These are phyloP conservation scores for Nyssa sinensis DNA, from an alignment of 148 eudicot species.

Conservation along the genomic window DNA sequence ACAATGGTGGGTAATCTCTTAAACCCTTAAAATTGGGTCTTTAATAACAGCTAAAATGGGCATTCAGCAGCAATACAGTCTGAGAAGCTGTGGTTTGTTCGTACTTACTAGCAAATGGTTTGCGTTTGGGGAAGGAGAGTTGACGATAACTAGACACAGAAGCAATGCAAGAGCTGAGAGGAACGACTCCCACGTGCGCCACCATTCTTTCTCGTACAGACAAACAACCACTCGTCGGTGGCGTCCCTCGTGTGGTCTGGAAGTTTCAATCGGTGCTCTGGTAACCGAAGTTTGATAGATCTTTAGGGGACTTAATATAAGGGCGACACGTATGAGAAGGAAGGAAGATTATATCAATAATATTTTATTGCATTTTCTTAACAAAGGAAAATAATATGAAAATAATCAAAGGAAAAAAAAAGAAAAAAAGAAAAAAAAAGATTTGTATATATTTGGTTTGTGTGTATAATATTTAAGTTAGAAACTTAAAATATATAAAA, in stretches of 20 bases:
- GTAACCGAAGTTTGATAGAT: too few species aligned
- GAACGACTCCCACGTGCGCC: conserved; percentile 19
- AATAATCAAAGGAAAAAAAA: too few species aligned
- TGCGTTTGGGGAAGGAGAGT: conserved; percentile 18
- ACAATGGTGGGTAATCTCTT: background rate
- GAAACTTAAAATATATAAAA: too few species aligned
- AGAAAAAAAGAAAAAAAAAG: too few species aligned
- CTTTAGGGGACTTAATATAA: too few species aligned
- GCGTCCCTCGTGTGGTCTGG: background rate
- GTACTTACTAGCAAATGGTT: conserved; percentile 26
- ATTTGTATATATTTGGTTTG: too few species aligned
- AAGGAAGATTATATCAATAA: too few species aligned
- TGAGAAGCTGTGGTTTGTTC: background rate
- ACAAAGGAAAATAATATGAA: too few species aligned
- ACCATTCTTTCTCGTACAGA: conserved; percentile 4
- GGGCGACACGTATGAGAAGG: background rate
- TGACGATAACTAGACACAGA: conserved; percentile 16
- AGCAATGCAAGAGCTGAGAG: conserved; percentile 27
- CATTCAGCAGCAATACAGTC: background rate
- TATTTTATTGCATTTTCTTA: too few species aligned
- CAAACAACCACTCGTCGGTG: background rate
- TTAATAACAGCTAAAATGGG: too few species aligned
- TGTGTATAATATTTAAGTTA: too few species aligned
- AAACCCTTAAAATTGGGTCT: background rate
- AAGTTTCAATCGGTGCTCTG: too few species aligned